Evolutionary conservation across 805 yeast genomes (phyloP), one percentile per base, ranked within the genome.

Genomic region (Ascoidea rubescens): DNA sequence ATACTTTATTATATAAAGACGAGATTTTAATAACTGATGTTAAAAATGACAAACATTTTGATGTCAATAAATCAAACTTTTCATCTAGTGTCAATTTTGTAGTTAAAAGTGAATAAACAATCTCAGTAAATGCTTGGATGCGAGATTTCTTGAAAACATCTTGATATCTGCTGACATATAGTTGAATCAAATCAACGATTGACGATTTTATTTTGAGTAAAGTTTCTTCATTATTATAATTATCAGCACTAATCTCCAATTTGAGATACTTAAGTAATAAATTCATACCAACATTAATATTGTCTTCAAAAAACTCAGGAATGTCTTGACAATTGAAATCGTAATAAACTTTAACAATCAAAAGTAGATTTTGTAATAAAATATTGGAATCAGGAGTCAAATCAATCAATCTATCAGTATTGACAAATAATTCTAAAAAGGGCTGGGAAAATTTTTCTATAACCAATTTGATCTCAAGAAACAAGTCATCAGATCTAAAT

Each of bases 311-410:
- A 63, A 91, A 93, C 67, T 90, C 99, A 1, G 99, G 99, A 51
- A 93, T 84, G 67, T 93, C 99, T 69, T 95, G 99, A 67, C 97
- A 91, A 66, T 93, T 93, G 61, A 93, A 78, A 65, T 93, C 99
- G 64, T 81, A 88, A 67, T 87, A 95, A 44, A 95, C 78, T 64
- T 93, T 91, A 43, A 84, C 67, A 51, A 90, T 72, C 28, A 89
- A 67, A 50, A 84, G 69, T 58, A 90, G 66, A 53, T 84, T 86
- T 37, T 85, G 91, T 58, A 88, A 77, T 48, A 84, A 71, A 52
- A 72, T 72, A 62, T 84, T 73, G 8, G 63, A 59, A 5, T 59
- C 57, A 8, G 53, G 45, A 52, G 69, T 72, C 32, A 64, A 62
- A 45, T 75, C 75, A 54, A 93, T 84, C 55, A 79, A 70, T 30